phyloP scores from a whole-genome alignment of 2,329 filamentous ascomycete genomes.

The Sporothrix brasiliensis region DNA sequence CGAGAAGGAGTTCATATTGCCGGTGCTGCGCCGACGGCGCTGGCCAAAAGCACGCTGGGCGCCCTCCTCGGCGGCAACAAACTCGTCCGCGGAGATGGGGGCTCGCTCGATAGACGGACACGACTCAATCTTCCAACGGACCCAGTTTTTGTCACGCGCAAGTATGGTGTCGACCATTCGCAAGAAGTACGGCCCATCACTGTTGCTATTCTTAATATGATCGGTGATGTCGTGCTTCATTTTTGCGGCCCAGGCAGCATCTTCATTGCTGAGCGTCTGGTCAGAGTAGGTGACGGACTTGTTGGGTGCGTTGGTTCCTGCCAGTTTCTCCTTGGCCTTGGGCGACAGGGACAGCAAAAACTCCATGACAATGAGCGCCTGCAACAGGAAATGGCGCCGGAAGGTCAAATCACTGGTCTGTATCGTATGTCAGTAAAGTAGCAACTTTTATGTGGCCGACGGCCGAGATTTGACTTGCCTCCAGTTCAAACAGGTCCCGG shows the following conservation, averaged over 20 bases:
- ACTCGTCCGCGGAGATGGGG: conserved; percentile 68
- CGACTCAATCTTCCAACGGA: conserved; percentile 94
- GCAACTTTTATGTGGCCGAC: not conserved
- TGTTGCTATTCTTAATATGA: conserved; percentile 75
- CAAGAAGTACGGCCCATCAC: conserved; percentile 88
- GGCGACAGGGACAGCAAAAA: conserved; percentile 90
- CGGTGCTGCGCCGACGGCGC: conserved; percentile 72
- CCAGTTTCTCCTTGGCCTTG: conserved; percentile 77
- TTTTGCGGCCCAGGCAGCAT: conserved; percentile 82
- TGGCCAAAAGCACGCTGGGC: conserved; percentile 68
- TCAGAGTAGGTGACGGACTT: conserved; percentile 82
- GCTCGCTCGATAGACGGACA: conserved; percentile 84
- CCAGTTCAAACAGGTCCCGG: conserved; percentile 90
- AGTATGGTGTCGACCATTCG: conserved; percentile 97
- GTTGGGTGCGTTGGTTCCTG: conserved; percentile 68
- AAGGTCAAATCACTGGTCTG: conserved; percentile 93
- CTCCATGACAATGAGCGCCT: conserved; percentile 91
- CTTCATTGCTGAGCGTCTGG: conserved; percentile 77
- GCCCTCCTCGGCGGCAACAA: conserved; percentile 67
- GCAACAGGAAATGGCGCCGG: conserved; percentile 88
- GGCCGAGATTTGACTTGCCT: conserved; percentile 57
- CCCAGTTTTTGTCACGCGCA: conserved; percentile 97
- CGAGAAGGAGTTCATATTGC: conserved; percentile 70
- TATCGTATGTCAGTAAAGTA: conserved; percentile 42
- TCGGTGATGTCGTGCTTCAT: conserved; percentile 79